phyloP scores from a whole-genome alignment of 2,329 filamentous ascomycete species.

The Pseudocercospora fuligena region DNA sequence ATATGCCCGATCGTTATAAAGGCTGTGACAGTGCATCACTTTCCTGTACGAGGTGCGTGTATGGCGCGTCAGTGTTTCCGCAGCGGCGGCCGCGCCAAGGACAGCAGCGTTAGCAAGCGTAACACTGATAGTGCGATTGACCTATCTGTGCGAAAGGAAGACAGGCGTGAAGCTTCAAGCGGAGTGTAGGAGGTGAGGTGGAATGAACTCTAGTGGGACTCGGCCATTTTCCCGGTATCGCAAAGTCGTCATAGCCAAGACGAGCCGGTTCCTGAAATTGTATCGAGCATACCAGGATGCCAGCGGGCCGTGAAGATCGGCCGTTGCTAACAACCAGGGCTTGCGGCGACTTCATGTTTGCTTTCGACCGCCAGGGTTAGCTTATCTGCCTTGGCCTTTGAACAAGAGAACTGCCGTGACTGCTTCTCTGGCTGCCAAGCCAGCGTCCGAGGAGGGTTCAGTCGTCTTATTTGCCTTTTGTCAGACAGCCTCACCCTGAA shows the following conservation, averaged over 20 bases:
- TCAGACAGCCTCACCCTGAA: background rate
- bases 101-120: background rate
- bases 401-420: background rate
- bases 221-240: background rate
- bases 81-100: background rate
- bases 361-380: background rate
- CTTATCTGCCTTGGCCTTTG: background rate
- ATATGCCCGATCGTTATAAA: slow-evolving; percentile 6
- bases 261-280: background rate
- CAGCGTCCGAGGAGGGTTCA: background rate
- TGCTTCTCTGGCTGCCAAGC: slow-evolving; percentile 3
- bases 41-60: background rate
- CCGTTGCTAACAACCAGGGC: background rate
- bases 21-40: background rate
- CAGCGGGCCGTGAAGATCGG: slow-evolving; percentile 6
- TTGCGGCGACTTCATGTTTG: background rate
- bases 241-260: background rate
- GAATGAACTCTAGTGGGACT: background rate
- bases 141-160: slow-evolving; percentile 5
- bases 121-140: slow-evolving; percentile 1
- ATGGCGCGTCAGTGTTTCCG: background rate
- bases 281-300: background rate
- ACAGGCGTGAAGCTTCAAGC: slow-evolving; percentile 1
- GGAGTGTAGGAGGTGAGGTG: slow-evolving; percentile 1
- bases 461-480: background rate